These are phyloP conservation scores for Drechslerella coelobrocha DNA, from an alignment of 2,329 filamentous ascomycete species.

Conservation along the genomic window DNA sequence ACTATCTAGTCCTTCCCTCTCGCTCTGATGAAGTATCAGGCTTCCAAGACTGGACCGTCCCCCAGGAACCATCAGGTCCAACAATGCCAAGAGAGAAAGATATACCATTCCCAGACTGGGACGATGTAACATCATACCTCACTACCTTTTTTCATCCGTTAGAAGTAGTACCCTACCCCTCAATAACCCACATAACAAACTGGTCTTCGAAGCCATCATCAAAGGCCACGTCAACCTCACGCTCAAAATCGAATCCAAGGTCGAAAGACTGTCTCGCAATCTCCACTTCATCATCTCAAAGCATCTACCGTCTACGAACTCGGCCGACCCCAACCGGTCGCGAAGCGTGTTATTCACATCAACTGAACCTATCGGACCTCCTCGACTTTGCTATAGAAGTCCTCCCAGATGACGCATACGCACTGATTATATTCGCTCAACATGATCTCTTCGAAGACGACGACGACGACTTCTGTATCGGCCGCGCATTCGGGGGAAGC, in stretches of 20 bases:
- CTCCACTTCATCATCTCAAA: slow-evolving; percentile 62
- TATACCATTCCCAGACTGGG: slow-evolving; percentile 49
- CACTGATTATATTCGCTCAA: slow-evolving; percentile 65
- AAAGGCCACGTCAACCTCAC: too few relatives aligned
- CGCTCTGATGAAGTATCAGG: slow-evolving; percentile 58
- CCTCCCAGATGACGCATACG: slow-evolving; percentile 67
- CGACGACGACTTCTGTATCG: slow-evolving; percentile 72
- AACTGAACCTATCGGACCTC: slow-evolving; percentile 69
- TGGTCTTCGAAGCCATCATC: slow-evolving; percentile 27
- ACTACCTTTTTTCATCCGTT: slow-evolving; percentile 58
- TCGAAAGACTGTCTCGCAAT: slow-evolving; percentile 55
- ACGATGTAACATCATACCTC: slow-evolving; percentile 60
- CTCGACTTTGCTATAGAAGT: slow-evolving; percentile 65
- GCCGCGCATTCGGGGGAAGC: slow-evolving; percentile 70
- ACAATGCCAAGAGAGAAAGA: slow-evolving; percentile 8
- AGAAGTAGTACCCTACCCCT: slow-evolving; percentile 31
- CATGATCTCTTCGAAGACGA: slow-evolving; percentile 72
- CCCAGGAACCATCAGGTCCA: slow-evolving; percentile 53
- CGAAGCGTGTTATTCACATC: slow-evolving; percentile 55
- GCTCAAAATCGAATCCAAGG: too few relatives aligned
- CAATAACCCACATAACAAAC: slow-evolving; percentile 53
- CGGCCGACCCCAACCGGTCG: slow-evolving; percentile 12
- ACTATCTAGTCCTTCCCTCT: slow-evolving; percentile 63
- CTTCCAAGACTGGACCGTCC: slow-evolving; percentile 61
- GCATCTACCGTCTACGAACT: slow-evolving; percentile 57